phyloP scores from a whole-genome alignment of 176 grass and related monocot genomes.

The Pontederia paniculata region DNA sequence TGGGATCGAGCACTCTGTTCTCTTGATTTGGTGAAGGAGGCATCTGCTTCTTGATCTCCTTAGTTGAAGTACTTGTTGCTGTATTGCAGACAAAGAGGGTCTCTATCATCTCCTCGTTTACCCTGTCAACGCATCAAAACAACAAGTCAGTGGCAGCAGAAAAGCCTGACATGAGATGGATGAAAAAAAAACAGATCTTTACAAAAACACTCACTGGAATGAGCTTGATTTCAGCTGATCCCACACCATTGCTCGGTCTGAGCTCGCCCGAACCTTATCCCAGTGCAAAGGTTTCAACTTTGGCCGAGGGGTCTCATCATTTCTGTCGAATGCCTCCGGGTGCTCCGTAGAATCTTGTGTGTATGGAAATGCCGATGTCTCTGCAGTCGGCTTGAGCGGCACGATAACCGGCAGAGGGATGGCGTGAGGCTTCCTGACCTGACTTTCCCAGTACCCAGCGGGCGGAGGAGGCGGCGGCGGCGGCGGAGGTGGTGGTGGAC shows the following conservation, averaged over 20 bases:
- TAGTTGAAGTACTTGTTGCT: slow-evolving; percentile 34
- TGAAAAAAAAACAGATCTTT: neutral
- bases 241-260: slow-evolving; percentile 97
- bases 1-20: slow-evolving; percentile 90
- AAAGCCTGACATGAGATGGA: neutral
- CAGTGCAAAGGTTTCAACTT: slow-evolving; percentile 98
- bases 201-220: slow-evolving; percentile 70
- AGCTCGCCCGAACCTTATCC: slow-evolving; percentile 96
- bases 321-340: slow-evolving; percentile 33
- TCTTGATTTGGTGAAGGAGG: slow-evolving; percentile 52
- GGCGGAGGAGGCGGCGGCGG: slow-evolving; percentile 59
- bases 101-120: slow-evolving; percentile 99
- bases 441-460: slow-evolving; percentile 87
- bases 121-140: slow-evolving; percentile 32
- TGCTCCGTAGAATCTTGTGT: slow-evolving; percentile 30
- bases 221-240: slow-evolving; percentile 99
- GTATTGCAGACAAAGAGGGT: slow-evolving; percentile 87
- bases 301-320: slow-evolving; percentile 66
- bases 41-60: slow-evolving; percentile 43
- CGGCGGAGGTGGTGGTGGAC: slow-evolving; percentile 18
- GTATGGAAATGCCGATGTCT: slow-evolving; percentile 31
- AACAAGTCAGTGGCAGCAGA: neutral
- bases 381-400: slow-evolving; percentile 27
- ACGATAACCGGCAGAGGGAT: slow-evolving; percentile 29
- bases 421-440: slow-evolving; percentile 63